Evolutionary conservation across 306 rosid genomes (phyloP), one percentile per base, ranked within the genome.

Genomic region (Prunus fruticosa): DNA sequence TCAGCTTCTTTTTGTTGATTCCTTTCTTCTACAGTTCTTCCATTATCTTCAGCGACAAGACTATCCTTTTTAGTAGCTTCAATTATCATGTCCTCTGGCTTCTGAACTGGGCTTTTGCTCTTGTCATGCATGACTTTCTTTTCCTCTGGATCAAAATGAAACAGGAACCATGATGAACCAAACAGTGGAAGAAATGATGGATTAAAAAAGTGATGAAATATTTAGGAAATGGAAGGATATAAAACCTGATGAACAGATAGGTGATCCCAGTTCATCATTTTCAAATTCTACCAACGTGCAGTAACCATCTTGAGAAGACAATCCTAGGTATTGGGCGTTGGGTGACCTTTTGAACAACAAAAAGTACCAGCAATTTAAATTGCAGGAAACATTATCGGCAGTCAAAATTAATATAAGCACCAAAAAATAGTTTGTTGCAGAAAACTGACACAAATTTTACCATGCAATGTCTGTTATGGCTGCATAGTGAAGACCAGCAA

Each of bases 301-400:
- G 87, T 85, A 95, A 70, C 97, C 96, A 84, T 92, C 99, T 88
- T 95, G 99, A 34, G 99, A 95, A 23, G 99, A 90, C 80, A 89
- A 53, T 58, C 96, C 99, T 76, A 92, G 80, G 83, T 87, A 95
- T 25, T 56, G 92, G 56, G 90, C 97, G 79, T 95, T 92, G 11
- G 90, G 80, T 76, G 97, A 95, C 99, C 99, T 94, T 67, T 18
- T 49, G 11, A 81, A 80, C 52, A 80, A 65, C 75, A 84, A 76
- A 28, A 1, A 58, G 64, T 6, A n/a, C 67, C 45, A 74, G 58
- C 70, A 71, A 81, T 82, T 84, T 61, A 65, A 71, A 38, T 58
- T 63, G 71, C 49, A 66, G 73, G 12, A 72, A 70, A 68, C 46
- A 49, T 38, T 11, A 22, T 34, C 19, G 45, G 50, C 54, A 80